Percentiles rank a stretch among this genome's conserved stretches.
These are phyloP conservation scores for Coemansia sp. DNA, from an alignment of 192 early-diverging fungal species.

Conservation along the genomic window DNA sequence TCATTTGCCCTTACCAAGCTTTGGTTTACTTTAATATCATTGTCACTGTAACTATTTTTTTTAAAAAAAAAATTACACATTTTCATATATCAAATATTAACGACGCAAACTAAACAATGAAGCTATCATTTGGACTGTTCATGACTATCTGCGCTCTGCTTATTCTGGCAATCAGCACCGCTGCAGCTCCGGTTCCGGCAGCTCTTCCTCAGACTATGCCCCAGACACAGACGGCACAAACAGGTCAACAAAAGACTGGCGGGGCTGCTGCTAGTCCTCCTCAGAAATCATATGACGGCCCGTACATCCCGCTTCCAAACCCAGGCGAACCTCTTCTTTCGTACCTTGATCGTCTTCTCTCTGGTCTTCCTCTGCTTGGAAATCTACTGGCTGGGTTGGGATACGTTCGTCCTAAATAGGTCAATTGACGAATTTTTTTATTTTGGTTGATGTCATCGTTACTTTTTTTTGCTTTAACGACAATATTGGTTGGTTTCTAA, in stretches of 20 bases:
- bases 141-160: background rate
- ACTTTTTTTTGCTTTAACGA: background rate
- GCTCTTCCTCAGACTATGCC: background rate
- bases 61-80: background rate
- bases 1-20: background rate
- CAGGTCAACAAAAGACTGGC: background rate
- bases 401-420: slow-evolving; percentile 36
- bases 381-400: slow-evolving; percentile 39
- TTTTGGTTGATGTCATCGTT: background rate
- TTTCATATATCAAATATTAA: background rate
- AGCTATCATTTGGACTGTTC: background rate
- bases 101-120: background rate
- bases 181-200: slow-evolving; percentile 2
- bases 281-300: background rate
- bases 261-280: background rate
- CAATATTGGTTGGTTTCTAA: background rate
- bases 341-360: slow-evolving; percentile 45
- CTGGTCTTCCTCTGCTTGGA: slow-evolving; percentile 31
- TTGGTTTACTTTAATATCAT: background rate
- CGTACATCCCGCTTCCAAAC: slow-evolving; percentile 40
- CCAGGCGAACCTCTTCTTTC: slow-evolving; percentile 31
- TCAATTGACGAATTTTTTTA: background rate
- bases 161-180: background rate
- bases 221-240: background rate
- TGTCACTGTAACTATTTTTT: background rate